Base-by-base conservation (phyloP, 2,329 filamentous ascomycete species). In the Coniosporium uncinatum region DNA sequence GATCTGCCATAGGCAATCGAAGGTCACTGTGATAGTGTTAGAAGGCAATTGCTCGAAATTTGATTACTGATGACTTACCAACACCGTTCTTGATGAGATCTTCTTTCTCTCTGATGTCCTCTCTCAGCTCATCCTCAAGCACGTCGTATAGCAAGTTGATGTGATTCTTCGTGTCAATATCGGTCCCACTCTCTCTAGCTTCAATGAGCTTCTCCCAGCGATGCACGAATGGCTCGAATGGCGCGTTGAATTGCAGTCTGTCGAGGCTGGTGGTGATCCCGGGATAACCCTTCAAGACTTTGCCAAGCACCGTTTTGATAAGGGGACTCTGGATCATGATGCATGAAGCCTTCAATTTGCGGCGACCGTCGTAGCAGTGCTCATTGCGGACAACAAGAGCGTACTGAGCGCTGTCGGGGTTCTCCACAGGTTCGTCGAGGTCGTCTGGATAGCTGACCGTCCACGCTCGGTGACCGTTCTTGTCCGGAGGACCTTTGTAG, bases 1-100 rank as follows among this genome's bases (percentile, higher is more conserved):
- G 4, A 70, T 51, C 1, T 64, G 68, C 67, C 67, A 71, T 2
- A 71, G 52, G 35, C 62, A 53, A 16, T 64, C 55, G 42, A 64
- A 71, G 3, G 58, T 64, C 52, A 66, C 64, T n/a, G n/a, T n/a
- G n/a, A n/a, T n/a, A n/a, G n/a, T n/a, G n/a, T n/a, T n/a, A n/a
- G n/a, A n/a, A n/a, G n/a, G n/a, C n/a, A n/a, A n/a, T n/a, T n/a
- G n/a, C n/a, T n/a, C n/a, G n/a, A n/a, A n/a, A n/a, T n/a, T n/a
- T n/a, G n/a, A n/a, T n/a, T n/a, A n/a, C n/a, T n/a, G n/a, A n/a
- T n/a, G n/a, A n/a, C n/a, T n/a, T n/a, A n/a, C n/a, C n/a, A 29
- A 67, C 59, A 5, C 54, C 50, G 42, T 66, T 62, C 36, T 51
- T 58, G 32, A 57, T 58, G 52, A 64, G 57, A 27, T 52, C 49